phyloP scores from a whole-genome alignment of 768 basidiomycete genomes.

The Chlorophyllum brunneum region DNA sequence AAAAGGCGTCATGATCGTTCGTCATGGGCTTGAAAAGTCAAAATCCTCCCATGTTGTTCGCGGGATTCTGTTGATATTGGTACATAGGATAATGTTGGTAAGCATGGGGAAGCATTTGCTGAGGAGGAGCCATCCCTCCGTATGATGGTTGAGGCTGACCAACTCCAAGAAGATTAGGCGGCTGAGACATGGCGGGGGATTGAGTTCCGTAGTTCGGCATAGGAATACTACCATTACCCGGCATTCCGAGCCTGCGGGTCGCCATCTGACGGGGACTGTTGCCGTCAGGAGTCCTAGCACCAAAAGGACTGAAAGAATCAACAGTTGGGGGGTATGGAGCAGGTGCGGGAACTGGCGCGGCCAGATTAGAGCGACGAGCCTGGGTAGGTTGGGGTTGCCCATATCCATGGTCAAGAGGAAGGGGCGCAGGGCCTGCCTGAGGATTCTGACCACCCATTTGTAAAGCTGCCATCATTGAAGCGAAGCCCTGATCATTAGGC shows the following conservation, averaged over 20 bases:
- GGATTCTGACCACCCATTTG: constrained; percentile 90
- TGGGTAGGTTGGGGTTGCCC: constrained; percentile 32
- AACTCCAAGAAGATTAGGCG: constrained; percentile 57
- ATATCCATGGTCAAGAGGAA: constrained; percentile 60
- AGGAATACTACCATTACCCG: constrained; percentile 35
- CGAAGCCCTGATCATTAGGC: constrained; percentile 78
- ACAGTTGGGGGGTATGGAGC: constrained; percentile 34
- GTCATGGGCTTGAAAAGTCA: constrained; percentile 32
- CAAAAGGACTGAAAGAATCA: constrained; percentile 51
- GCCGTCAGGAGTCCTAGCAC: constrained; percentile 41
- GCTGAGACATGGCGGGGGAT: constrained; percentile 57
- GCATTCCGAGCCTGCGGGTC: constrained; percentile 47
- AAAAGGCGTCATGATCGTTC: constrained; percentile 43
- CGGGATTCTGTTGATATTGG: constrained; percentile 65
- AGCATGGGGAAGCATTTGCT: constrained; percentile 59
- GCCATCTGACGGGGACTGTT: constrained; percentile 42
- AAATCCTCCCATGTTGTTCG: constrained; percentile 70
- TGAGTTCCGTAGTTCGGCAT: constrained; percentile 48
- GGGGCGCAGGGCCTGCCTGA: constrained; percentile 60
- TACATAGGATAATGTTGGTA: constrained; percentile 87
- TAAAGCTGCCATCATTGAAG: constrained; percentile 90
- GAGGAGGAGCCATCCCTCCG: constrained; percentile 53
- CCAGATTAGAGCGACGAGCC: constrained; percentile 25
- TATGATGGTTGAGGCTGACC: constrained; percentile 64
- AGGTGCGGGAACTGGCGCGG: constrained; percentile 27